A percentile compares a stretch with the other conserved stretches of the same genome.
These are phyloP conservation scores for Inga oerstediana DNA, from an alignment of 306 rosid species.

Conservation along the genomic window DNA sequence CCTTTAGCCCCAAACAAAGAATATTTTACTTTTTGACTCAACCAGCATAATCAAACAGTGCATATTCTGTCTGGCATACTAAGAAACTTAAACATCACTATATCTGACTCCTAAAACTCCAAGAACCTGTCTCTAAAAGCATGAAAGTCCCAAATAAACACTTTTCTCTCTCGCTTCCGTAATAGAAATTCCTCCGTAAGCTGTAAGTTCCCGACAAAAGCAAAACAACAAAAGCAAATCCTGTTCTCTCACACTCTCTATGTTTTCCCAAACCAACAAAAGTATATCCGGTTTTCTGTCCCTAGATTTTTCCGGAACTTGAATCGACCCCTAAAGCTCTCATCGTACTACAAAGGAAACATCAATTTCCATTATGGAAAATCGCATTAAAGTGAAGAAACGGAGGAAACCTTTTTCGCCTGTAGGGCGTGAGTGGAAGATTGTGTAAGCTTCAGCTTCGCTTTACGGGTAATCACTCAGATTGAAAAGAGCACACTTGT, in stretches of 20 bases:
- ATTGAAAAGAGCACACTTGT: not conserved
- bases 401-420: not conserved
- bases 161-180: not conserved
- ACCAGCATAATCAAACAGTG: not conserved
- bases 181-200: not conserved
- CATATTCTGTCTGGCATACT: not conserved
- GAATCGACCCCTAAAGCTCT: slow-evolving; percentile 5
- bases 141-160: slow-evolving; percentile 3
- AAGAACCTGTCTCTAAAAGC: slow-evolving; percentile 4
- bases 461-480: not conserved
- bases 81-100: slow-evolving; percentile 26
- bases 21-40: slow-evolving; percentile 8
- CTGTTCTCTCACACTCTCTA: slow-evolving; percentile 20
- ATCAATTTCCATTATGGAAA: not conserved
- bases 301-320: slow-evolving; percentile 28
- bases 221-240: slow-evolving; percentile 1
- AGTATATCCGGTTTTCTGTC: slow-evolving; percentile 21
- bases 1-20: not conserved
- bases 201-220: not conserved
- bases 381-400: slow-evolving; percentile 5
- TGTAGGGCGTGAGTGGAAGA: slow-evolving; percentile 6
- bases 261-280: slow-evolving; percentile 26
- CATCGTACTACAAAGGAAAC: not conserved
- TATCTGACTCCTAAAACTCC: not conserved
- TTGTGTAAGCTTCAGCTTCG: not conserved